phyloP scores from a whole-genome alignment of 768 basidiomycete genomes.

The Xanthoconium stramineum region DNA sequence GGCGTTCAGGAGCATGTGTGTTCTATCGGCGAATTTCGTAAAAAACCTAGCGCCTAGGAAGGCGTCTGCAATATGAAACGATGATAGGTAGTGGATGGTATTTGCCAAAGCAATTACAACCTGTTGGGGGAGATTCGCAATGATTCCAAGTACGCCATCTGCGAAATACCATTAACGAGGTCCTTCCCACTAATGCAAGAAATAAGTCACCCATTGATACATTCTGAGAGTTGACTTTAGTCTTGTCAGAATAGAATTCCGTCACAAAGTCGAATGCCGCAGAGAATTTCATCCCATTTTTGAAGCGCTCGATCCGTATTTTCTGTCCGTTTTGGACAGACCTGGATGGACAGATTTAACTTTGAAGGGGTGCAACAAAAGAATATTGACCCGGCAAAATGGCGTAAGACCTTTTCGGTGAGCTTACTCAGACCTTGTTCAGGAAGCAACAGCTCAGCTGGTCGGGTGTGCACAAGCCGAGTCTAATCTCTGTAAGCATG shows the following conservation, averaged over 20 bases:
- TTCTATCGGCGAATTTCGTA: conserved; percentile 66
- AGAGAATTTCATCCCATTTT: conserved; percentile 52
- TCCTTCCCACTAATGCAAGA: neutral
- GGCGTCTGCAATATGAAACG: conserved; percentile 76
- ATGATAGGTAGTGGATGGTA: conserved; percentile 62
- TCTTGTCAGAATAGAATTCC: conserved; percentile 61
- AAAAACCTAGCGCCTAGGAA: conserved; percentile 79
- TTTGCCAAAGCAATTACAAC: conserved; percentile 74
- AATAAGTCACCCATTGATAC: conserved; percentile 15
- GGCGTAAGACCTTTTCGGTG: conserved; percentile 71
- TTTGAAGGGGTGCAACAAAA: conserved; percentile 2
- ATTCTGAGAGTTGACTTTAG: conserved; percentile 39
- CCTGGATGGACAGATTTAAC: conserved; percentile 27
- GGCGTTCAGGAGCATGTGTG: conserved; percentile 84
- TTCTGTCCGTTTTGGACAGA: conserved; percentile 37
- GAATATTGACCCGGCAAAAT: conserved; percentile 59
- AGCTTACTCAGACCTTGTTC: conserved; percentile 54
- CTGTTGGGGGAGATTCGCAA: conserved; percentile 64
- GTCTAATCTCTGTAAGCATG: conserved; percentile 51
- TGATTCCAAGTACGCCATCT: conserved; percentile 62
- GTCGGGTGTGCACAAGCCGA: conserved; percentile 78
- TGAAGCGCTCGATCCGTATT: conserved; percentile 63
- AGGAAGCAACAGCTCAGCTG: conserved; percentile 76
- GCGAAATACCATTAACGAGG: neutral
- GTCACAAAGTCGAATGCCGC: conserved; percentile 69